Conservation (phyloP, 768 basidiomycete species). For the Lactarius tabidus region DNA sequence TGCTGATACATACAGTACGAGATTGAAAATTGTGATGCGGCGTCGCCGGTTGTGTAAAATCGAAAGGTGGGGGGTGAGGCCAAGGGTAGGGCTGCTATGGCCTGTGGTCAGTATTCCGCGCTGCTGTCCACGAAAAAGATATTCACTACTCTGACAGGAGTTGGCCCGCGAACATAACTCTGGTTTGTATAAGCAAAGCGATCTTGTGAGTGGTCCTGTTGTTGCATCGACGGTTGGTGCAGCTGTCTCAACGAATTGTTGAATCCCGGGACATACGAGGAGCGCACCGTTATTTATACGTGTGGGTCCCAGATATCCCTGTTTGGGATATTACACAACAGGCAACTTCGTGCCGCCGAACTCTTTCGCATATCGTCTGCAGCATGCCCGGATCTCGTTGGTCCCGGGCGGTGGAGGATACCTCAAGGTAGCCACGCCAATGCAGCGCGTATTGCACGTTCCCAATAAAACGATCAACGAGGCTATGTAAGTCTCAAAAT, state of each 20-base stretch:
- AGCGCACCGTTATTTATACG: no score
- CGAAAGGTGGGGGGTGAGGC: not conserved
- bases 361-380: no score
- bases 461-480: no score
- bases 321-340: no score
- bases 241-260: not conserved
- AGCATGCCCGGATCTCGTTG: no score
- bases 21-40: not conserved
- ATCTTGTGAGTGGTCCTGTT: not conserved
- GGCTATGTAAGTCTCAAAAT: no score
- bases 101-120: not conserved
- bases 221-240: not conserved
- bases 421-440: no score
- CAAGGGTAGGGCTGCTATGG: not conserved
- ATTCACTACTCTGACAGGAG: not conserved
- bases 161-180: not conserved
- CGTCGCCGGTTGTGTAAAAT: not conserved
- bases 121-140: not conserved
- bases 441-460: no score
- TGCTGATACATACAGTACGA: not conserved
- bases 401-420: no score
- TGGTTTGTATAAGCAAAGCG: not conserved
- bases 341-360: no score
- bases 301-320: no score
- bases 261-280: no score